Conservation (phyloP, 2,329 filamentous ascomycete genomes). For the Epichloe elymi region DNA sequence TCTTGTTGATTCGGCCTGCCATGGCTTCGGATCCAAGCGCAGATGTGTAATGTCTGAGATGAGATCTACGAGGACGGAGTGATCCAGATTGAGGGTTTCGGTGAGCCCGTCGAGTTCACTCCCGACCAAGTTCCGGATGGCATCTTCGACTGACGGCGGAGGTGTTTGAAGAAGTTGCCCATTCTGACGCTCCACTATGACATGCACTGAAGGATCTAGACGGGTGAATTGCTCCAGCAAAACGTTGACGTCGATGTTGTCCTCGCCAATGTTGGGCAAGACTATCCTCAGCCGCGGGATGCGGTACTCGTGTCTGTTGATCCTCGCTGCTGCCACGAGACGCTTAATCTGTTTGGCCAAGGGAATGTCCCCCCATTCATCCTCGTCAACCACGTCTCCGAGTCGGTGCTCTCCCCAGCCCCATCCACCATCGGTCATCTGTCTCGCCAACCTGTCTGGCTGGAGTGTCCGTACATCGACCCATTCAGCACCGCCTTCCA, state of each 20-base stretch:
- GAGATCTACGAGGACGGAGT: conserved; percentile 27
- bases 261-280: conserved; percentile 19
- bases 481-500: conserved; percentile 23
- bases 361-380: conserved; percentile 21
- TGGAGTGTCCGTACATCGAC: conserved; percentile 19
- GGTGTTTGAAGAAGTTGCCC: conserved; percentile 14
- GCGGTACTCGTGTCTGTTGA: conserved; percentile 24
- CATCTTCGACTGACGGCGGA: conserved; percentile 13
- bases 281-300: conserved; percentile 23
- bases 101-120: conserved; percentile 21
- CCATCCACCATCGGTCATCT: conserved; percentile 30
- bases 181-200: conserved; percentile 19
- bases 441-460: conserved; percentile 21
- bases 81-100: conserved; percentile 25
- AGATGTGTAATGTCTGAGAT: conserved; percentile 27
- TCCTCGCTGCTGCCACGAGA: conserved; percentile 22
- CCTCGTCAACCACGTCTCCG: conserved; percentile 17
- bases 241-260: conserved; percentile 17
- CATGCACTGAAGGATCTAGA: conserved; percentile 18
- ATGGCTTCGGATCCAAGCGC: conserved; percentile 18
- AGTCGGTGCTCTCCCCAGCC: conserved; percentile 24
- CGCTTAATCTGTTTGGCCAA: conserved; percentile 20
- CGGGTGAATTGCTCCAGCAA: conserved; percentile 19
- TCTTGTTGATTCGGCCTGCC: conserved; percentile 20
- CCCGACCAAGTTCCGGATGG: conserved; percentile 18